Conservation (phyloP, 148 eudicot species). For the Silene uniflora region DNA sequence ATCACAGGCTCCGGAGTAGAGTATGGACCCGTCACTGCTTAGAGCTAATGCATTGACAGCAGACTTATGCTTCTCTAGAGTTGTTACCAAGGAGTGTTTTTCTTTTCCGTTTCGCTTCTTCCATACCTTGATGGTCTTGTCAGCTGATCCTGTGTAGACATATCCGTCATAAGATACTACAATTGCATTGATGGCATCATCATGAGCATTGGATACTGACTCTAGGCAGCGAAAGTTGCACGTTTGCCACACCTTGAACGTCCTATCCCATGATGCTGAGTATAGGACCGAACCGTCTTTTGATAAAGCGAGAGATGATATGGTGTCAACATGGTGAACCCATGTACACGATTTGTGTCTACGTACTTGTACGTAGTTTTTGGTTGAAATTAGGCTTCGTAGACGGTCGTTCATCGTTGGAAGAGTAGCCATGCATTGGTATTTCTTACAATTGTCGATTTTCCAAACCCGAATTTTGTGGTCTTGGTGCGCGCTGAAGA, state of each 20-base stretch:
- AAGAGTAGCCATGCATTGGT: conserved; percentile 47
- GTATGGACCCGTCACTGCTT: conserved; percentile 44
- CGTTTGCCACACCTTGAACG: conserved; percentile 68
- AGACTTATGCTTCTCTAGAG: conserved; percentile 62
- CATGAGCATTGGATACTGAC: conserved; percentile 66
- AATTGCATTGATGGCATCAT: conserved; percentile 79
- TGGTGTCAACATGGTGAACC: conserved; percentile 80
- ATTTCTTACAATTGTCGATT: conserved; percentile 27
- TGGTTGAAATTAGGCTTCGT: conserved; percentile 35
- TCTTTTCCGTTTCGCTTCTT: conserved; percentile 26
- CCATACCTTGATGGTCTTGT: conserved; percentile 73
- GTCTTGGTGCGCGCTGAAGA: conserved; percentile 70
- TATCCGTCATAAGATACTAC: conserved; percentile 44
- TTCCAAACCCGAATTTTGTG: conserved; percentile 71
- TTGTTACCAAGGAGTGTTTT: conserved; percentile 37
- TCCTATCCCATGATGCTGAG: conserved; percentile 85
- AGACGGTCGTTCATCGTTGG: conserved; percentile 62
- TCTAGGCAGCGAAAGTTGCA: conserved; percentile 62
- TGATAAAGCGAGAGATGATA: conserved; percentile 60
- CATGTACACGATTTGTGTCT: conserved; percentile 66
- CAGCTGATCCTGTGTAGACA: conserved; percentile 82
- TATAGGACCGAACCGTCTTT: conserved; percentile 50
- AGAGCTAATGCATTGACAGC: conserved; percentile 76
- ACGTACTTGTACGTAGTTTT: conserved; percentile 60
- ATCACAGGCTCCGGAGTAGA: conserved; percentile 86